Percentiles rank a stretch among this genome's conserved stretches.
These are phyloP conservation scores for Mycena polygramma DNA, from an alignment of 768 basidiomycete species.

Conservation along the genomic window DNA sequence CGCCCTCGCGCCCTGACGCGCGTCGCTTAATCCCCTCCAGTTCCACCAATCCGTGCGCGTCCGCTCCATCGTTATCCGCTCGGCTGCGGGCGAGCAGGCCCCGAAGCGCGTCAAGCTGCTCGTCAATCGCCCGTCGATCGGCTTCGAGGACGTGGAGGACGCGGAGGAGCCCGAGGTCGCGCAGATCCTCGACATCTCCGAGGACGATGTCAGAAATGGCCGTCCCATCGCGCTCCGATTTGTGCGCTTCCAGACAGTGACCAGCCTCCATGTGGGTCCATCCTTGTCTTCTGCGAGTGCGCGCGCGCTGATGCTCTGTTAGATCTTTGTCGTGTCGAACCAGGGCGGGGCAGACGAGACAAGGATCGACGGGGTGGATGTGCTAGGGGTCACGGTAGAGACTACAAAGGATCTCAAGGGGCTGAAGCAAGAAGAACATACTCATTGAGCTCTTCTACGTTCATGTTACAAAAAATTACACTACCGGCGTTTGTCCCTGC, in stretches of 20 bases:
- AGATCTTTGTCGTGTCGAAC: conserved; percentile 81
- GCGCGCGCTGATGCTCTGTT: not conserved
- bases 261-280: conserved; percentile 68
- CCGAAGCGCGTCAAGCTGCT: conserved; percentile 75
- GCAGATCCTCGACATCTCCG: conserved; percentile 68
- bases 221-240: conserved; percentile 67
- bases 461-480: conserved; percentile 38
- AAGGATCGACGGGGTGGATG: conserved; percentile 75
- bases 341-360: conserved; percentile 75
- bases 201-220: conserved; percentile 62
- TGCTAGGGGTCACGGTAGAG: conserved; percentile 69
- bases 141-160: conserved; percentile 74
- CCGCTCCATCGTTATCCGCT: conserved; percentile 68
- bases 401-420: conserved; percentile 53
- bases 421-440: conserved; percentile 46
- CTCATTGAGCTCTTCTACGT: conserved; percentile 24
- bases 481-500: conserved; percentile 41
- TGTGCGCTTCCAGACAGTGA: conserved; percentile 80
- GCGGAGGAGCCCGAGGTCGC: conserved; percentile 62
- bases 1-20: conserved; percentile 1
- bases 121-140: conserved; percentile 69
- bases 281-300: not conserved
- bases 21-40: conserved; percentile 49
- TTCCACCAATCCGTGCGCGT: conserved; percentile 80
- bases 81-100: conserved; percentile 55